Evolutionary conservation across 306 rosid species (phyloP), one percentile per base, ranked within the genome.

Genomic region (Castanospermum australe): DNA sequence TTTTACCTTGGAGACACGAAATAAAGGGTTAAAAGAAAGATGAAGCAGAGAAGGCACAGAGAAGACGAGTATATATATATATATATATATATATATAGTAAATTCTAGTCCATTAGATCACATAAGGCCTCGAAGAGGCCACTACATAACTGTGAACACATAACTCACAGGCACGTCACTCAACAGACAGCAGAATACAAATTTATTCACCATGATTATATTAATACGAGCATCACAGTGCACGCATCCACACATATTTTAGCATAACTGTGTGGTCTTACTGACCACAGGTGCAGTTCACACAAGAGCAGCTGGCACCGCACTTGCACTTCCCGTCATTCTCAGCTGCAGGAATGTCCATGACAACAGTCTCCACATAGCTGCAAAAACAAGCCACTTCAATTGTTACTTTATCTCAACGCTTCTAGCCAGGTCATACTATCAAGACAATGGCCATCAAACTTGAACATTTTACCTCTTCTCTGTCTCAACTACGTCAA

Each of bases 311-410:
- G 86, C 28, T 51, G 2, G 87, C 4, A 33, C 88, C 87, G 36
- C 90, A 85, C 75, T 75, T 87, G 94, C 91, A 87, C 73, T 84
- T 87, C 12, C 89, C 88, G 0, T 48, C 77, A 51, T 87, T 62
- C 87, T 90, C 94, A 2, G 87, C 87, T 1, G 82, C 90, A 6
- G 90, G 76, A 45, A 67, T 85, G 44, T 84, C 87, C 90, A 87
- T 48, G 12, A 77, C 82, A 6, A 84, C 73, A 60, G 79, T 44
- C 28, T 84, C 84, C 48, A 28, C 11, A 54, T 70, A 41, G 85
- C 94, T 90, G 90, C 87, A 30, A 45, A 35, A 56, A 73, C 10
- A 22, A 63, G 69, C 44, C 30, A 18, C 30, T 21, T 54, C 8
- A 21, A 54, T 54, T 21, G 4, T 54, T 54, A 50, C 8, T n/a